These are phyloP conservation scores for Pleodorina starrii DNA, from an alignment of 139 green algal genomes.

Conservation along the genomic window DNA sequence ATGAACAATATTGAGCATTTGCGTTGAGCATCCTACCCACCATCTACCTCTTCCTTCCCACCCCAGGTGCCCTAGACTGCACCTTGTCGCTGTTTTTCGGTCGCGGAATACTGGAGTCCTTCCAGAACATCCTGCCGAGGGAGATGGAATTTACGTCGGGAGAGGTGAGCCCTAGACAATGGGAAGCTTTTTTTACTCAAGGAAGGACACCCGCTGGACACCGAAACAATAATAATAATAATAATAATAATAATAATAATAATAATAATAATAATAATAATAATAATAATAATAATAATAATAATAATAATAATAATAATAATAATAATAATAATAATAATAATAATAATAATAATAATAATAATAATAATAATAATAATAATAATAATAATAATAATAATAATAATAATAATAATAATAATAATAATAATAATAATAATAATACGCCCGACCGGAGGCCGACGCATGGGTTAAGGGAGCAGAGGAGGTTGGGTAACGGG, in stretches of 20 bases:
- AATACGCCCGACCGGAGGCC: too few relatives aligned
- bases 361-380: too few relatives aligned
- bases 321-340: too few relatives aligned
- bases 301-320: too few relatives aligned
- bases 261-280: background rate
- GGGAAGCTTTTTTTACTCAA: background rate
- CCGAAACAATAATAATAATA: background rate
- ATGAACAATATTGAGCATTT: too few relatives aligned
- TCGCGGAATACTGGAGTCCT: background rate
- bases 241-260: background rate
- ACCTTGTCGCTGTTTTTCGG: constrained; percentile 39
- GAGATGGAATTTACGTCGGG: background rate
- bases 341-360: too few relatives aligned
- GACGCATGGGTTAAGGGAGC: too few relatives aligned
- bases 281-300: background rate
- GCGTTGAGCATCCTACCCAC: background rate
- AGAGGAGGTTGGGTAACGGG: too few relatives aligned
- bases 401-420: too few relatives aligned
- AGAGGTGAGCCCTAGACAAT: background rate
- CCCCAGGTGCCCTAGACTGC: background rate
- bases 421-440: too few relatives aligned
- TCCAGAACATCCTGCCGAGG: background rate
- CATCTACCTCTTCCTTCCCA: background rate
- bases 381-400: too few relatives aligned
- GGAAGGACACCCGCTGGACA: too few relatives aligned